These are phyloP conservation scores for Candida anutae DNA, from an alignment of 1,139 yeast species.

Conservation along the genomic window DNA sequence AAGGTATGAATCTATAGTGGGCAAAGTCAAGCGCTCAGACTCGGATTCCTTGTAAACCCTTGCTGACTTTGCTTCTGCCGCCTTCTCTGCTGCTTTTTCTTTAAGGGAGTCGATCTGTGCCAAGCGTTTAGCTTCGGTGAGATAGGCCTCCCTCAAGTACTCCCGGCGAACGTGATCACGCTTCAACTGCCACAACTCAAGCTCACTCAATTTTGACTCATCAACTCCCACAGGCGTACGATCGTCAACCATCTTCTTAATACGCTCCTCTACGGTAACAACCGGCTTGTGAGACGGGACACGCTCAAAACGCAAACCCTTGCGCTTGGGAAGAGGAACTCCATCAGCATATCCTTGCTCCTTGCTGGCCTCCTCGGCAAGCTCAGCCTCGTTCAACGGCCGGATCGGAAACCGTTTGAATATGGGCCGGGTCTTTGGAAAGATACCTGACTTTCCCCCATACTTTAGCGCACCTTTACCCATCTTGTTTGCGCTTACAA, in stretches of 20 bases:
- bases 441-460: slow-evolving; percentile 73
- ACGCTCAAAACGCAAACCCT: slow-evolving; percentile 32
- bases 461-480: slow-evolving; percentile 44
- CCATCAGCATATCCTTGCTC: slow-evolving; percentile 70
- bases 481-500: slow-evolving; percentile 18
- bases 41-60: slow-evolving; percentile 13
- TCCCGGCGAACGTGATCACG: slow-evolving; percentile 67
- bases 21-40: slow-evolving; percentile 63
- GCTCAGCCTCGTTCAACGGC: slow-evolving; percentile 33
- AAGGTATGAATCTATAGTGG: slow-evolving; percentile 66
- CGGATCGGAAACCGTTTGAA: slow-evolving; percentile 56
- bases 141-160: slow-evolving; percentile 61
- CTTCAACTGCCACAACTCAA: slow-evolving; percentile 47
- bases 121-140: slow-evolving; percentile 38
- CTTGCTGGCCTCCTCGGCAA: slow-evolving; percentile 30
- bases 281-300: slow-evolving; percentile 44
- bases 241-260: slow-evolving; percentile 43
- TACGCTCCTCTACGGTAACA: slow-evolving; percentile 51
- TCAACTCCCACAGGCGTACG: slow-evolving; percentile 27
- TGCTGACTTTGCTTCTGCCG: slow-evolving; percentile 8
- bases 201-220: slow-evolving; percentile 29
- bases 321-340: slow-evolving; percentile 62
- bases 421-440: slow-evolving; percentile 70
- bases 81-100: slow-evolving; percentile 17
- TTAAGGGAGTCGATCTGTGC: slow-evolving; percentile 23